Percentiles rank a stretch among this genome's conserved stretches.
These are phyloP conservation scores for Dendrocalamus sinicus DNA, from an alignment of 176 grass and related monocot genomes.

Conservation along the genomic window DNA sequence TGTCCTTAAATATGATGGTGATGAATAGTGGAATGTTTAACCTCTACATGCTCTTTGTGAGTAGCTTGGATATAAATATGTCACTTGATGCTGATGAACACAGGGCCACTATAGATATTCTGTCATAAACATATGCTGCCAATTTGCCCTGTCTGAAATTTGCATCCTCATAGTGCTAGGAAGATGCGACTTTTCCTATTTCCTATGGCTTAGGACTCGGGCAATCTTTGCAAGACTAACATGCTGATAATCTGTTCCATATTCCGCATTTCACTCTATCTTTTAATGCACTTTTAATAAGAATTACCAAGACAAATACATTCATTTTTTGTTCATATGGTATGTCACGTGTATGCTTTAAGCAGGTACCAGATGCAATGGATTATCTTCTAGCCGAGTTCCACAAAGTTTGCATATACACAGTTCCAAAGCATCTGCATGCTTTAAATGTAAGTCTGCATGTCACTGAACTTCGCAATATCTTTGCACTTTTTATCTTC, in stretches of 20 bases:
- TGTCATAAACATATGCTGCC: background rate
- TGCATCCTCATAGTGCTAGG: background rate
- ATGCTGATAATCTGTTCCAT: constrained; percentile 21
- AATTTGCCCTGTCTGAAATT: constrained; percentile 6
- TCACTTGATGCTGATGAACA: background rate
- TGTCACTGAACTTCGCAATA: constrained; percentile 11
- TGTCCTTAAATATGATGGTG: background rate
- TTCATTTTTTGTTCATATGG: constrained; percentile 12
- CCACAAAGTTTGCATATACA: constrained; percentile 91
- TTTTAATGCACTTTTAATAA: constrained; percentile 14
- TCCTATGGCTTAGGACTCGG: background rate
- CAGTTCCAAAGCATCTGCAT: constrained; percentile 87
- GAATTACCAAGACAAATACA: background rate
- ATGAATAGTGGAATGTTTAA: background rate
- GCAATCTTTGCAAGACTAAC: background rate
- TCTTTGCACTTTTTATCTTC: constrained; percentile 17
- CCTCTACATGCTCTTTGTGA: background rate
- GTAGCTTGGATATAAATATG: background rate
- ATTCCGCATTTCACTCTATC: background rate
- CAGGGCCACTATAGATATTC: background rate
- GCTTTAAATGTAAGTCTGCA: constrained; percentile 80
- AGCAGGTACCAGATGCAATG: constrained; percentile 73
- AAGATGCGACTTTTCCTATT: constrained; percentile 14
- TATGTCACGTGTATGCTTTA: constrained; percentile 22
- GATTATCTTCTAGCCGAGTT: constrained; percentile 89